These are phyloP conservation scores for Penicillium glabrum DNA, from an alignment of 2,329 filamentous ascomycete species.

Conservation along the genomic window DNA sequence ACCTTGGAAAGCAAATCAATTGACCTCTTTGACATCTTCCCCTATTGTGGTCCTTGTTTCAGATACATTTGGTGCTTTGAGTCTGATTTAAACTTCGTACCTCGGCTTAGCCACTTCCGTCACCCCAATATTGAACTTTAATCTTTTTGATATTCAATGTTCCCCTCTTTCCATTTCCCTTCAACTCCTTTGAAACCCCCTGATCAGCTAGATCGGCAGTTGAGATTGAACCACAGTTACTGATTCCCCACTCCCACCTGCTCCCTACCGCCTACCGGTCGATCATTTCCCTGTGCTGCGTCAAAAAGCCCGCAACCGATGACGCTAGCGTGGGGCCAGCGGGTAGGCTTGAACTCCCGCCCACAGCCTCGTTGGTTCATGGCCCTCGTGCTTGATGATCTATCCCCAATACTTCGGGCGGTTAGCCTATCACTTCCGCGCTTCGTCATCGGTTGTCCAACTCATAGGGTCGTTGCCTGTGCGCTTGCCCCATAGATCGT, in stretches of 20 bases:
- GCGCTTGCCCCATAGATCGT: slow-evolving; percentile 16
- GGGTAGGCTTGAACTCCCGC: slow-evolving; percentile 11
- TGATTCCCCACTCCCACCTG: slow-evolving; percentile 3
- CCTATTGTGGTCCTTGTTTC: background rate
- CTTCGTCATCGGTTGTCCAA: slow-evolving; percentile 7
- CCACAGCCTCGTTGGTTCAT: slow-evolving; percentile 18
- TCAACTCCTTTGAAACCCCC: background rate
- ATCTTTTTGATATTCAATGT: background rate
- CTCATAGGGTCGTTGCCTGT: slow-evolving; percentile 8
- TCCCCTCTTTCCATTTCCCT: background rate
- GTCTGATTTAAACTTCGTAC: background rate
- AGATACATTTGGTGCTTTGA: background rate
- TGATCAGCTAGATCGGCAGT: background rate
- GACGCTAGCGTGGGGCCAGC: slow-evolving; percentile 25
- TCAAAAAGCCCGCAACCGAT: slow-evolving; percentile 18
- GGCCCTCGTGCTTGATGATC: slow-evolving; percentile 25
- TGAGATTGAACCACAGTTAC: background rate
- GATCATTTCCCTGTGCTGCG: slow-evolving; percentile 18
- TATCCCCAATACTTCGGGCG: slow-evolving; percentile 10
- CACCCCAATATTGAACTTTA: background rate
- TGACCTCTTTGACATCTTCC: background rate
- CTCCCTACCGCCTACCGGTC: slow-evolving; percentile 4
- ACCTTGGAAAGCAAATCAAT: background rate
- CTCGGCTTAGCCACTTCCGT: background rate
- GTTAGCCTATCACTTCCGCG: slow-evolving; percentile 17